These are phyloP conservation scores for Rhizophagus sp. DNA, from an alignment of 192 early-diverging fungal species.

Conservation along the genomic window DNA sequence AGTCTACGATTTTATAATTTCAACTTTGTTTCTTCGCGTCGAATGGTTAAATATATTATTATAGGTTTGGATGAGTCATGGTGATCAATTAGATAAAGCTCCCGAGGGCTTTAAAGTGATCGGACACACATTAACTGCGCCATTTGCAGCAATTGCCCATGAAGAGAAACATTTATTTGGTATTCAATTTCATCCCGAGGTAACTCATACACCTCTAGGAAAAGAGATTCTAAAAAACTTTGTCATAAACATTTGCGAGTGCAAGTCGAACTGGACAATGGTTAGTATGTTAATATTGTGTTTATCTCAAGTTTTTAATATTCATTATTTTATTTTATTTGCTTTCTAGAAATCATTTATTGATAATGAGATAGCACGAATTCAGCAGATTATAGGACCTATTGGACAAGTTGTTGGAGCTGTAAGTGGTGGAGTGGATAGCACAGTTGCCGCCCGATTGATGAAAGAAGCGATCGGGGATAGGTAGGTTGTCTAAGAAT, in stretches of 20 bases:
- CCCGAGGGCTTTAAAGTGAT: constrained; percentile 84
- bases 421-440: constrained; percentile 96
- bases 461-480: constrained; percentile 98
- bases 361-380: constrained; percentile 96
- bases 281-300: constrained; percentile 29
- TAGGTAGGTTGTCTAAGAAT: constrained; percentile 41
- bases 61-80: constrained; percentile 98
- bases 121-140: constrained; percentile 85
- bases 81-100: constrained; percentile 85
- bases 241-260: constrained; percentile 86
- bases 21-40: constrained; percentile 9
- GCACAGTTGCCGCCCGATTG: constrained; percentile 92
- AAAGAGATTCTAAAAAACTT: constrained; percentile 88
- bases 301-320: background rate
- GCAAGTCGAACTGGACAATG: constrained; percentile 94
- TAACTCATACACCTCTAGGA: constrained; percentile 94
- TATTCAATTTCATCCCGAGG: constrained; percentile 99
- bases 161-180: constrained; percentile 83
- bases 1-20: background rate
- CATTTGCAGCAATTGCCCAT: constrained; percentile 87
- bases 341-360: constrained; percentile 71
- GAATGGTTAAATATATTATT: constrained; percentile 30
- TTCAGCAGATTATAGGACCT: constrained; percentile 86
- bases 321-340: background rate
- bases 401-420: constrained; percentile 94